Base-by-base conservation (phyloP, 2,329 filamentous ascomycete species). In the Fusarium chlamydosporum region DNA sequence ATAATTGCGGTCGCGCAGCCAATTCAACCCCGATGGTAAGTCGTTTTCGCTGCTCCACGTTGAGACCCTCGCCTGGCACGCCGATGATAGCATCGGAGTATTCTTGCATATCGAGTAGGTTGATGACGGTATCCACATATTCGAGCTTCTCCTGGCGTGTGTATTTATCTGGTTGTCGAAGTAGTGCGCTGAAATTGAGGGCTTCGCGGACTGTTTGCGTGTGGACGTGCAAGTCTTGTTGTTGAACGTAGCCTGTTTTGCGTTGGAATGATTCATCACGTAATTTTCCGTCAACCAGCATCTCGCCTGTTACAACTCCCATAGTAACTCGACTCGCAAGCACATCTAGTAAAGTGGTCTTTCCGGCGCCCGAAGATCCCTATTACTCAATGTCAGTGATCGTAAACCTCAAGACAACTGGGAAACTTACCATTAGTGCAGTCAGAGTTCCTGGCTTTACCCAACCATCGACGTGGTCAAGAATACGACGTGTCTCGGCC, bases 211-310 rank as follows among this genome's bases (percentile, higher is more conserved):
- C 93, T 0, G 93, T 96, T 1, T 89, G 88, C 0, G 92, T 96
- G 20, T 89, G 84, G 33, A 95, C 84, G 76, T 96, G 93, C 6
- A 96, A 84, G 84, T 97, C 93, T 75, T 96, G 92, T 77, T 96
- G 93, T 75, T 96, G 92, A 26, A 93, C 93, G 71, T 96, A 96
- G 37, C 93, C 93, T 0, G 92, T 95, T 80, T 93, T 94, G 58
- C 93, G 89, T 77, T 96, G 92, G 84, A 96, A 96, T 0, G 91
- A 92, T 11, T 85, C 84, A 69, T 94, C 92, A 33, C 91, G 88
- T 34, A 86, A 87, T 37, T 84, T 85, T 16, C 85, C 85, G 58
- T 87, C 83, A 6, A 88, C 84, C 0, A 86, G 77, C 89, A 96
- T 94, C 65, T 94, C 89, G 51, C 93, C 93, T 4, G 86, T 88